Evolutionary conservation across 441 rosid species (phyloP).

Genomic region (Populus trichocarpa): DNA sequence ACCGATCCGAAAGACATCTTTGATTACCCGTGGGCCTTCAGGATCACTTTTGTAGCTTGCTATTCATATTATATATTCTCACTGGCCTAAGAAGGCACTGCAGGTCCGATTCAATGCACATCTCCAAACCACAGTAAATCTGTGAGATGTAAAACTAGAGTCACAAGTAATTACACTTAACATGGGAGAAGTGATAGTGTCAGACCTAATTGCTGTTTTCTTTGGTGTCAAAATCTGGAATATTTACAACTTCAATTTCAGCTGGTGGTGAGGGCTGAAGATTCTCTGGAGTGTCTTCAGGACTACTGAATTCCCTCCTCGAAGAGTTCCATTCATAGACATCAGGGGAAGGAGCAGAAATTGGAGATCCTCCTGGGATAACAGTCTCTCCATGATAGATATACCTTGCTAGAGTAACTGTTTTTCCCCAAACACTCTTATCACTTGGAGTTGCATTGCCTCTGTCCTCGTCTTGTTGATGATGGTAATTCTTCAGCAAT

Average conservation of each 20-base stretch:
- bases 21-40: too few relatives aligned
- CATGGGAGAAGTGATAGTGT: too few relatives aligned
- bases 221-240: neutral
- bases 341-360: conserved; percentile 4
- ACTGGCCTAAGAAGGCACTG: too few relatives aligned
- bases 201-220: neutral
- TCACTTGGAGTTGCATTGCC: neutral
- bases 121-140: too few relatives aligned
- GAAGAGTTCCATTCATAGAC: conserved; percentile 15
- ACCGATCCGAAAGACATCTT: too few relatives aligned
- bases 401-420: conserved; percentile 15
- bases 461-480: neutral
- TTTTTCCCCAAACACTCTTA: conserved; percentile 13
- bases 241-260: conserved; percentile 7
- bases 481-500: conserved; percentile 10
- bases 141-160: too few relatives aligned
- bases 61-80: too few relatives aligned
- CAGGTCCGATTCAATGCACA: too few relatives aligned
- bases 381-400: conserved; percentile 8
- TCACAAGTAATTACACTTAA: too few relatives aligned
- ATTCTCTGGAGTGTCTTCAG: neutral
- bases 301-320: conserved; percentile 3
- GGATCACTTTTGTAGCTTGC: too few relatives aligned
- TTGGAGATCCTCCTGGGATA: conserved; percentile 3
- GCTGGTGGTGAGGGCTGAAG: neutral